Base-by-base conservation (phyloP, 495 filamentous ascomycete genomes). In the Podospora conica region DNA sequence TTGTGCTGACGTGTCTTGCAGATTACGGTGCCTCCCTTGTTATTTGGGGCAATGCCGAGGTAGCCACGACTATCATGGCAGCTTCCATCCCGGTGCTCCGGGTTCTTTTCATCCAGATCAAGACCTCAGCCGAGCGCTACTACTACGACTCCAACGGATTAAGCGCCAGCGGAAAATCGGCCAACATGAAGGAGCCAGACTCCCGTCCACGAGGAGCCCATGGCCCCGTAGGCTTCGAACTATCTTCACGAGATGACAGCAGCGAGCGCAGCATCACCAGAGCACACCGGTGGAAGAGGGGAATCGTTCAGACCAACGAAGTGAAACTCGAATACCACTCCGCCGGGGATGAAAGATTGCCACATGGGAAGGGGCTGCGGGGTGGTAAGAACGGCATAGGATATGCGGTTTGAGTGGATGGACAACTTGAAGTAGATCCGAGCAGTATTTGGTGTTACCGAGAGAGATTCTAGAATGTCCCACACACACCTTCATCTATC, bases 21-120 rank as follows among this genome's bases (percentile, higher is more conserved):
- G 64, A 65, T 20, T 55, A 65, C 21, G 64, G 58, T 9, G 58
- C 55, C 33, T 29, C 48, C 1, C 55, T 65, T n/a, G 56, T 65
- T 5, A 65, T 65, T 9, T 65, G 64, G 64, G 64, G 64, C 55
- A 65, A 58, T n/a, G 64, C 58, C 31, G 64, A 65, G 57, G 29
- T 57, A 9, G 64, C 56, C 4, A 57, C 58, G 23, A 53, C 64
- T 12, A 65, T 65, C 64, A 65, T 65, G 31, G 64, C 64, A 1
- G 64, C 64, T n/a, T 65, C 64, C 22, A 53, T 65, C 2, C 64
- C 64, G 0, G 58, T 65, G 23, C 56, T 65, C 9, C 56, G 64
- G 8, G 64, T 65, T 22, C 57, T 65, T 5, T 53, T 65, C 55
- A 33, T 65, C 23, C 22, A 59, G 9, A 25, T 29, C 57, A 59